These are phyloP conservation scores for Porpolomopsis calyptriformis DNA, from an alignment of 768 basidiomycete genomes.

Conservation along the genomic window DNA sequence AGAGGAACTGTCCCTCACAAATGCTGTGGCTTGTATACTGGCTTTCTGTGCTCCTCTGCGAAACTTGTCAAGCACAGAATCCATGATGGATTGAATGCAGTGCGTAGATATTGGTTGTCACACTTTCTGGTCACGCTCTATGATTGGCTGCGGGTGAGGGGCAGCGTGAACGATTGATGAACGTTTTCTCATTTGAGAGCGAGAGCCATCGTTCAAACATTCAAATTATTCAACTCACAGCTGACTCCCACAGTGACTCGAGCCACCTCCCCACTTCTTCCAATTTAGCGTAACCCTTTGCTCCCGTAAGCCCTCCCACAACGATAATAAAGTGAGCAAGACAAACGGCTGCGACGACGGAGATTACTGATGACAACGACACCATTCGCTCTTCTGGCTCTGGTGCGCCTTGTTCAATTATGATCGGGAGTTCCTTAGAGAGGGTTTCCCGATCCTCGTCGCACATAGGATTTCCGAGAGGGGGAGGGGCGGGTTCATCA, in stretches of 20 bases:
- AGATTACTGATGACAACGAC: conserved; percentile 16
- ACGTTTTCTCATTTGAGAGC: no score
- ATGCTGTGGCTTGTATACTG: conserved; percentile 66
- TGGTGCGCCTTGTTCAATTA: conserved; percentile 4
- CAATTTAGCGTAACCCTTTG: conserved; percentile 36
- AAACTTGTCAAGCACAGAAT: conserved; percentile 73
- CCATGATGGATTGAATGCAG: conserved; percentile 20
- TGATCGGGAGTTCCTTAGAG: conserved; percentile 12
- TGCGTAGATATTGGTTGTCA: no score
- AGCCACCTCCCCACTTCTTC: conserved; percentile 33
- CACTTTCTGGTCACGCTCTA: no score
- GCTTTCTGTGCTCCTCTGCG: conserved; percentile 72
- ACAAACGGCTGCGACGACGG: conserved; percentile 27
- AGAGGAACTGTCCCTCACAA: conserved; percentile 53
- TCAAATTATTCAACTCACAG: no score
- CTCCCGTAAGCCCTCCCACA: conserved; percentile 36
- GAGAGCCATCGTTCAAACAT: no score
- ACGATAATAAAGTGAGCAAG: conserved; percentile 40
- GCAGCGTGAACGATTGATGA: no score
- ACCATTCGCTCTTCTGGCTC: conserved; percentile 8
- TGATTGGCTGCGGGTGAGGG: no score
- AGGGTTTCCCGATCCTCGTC: conserved; percentile 10
- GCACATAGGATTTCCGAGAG: conserved; percentile 10
- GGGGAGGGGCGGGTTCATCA: conserved; percentile 6
- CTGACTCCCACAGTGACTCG: background rate